Conservation (phyloP, 495 filamentous ascomycete species). For the Penicillium chermesinum region DNA sequence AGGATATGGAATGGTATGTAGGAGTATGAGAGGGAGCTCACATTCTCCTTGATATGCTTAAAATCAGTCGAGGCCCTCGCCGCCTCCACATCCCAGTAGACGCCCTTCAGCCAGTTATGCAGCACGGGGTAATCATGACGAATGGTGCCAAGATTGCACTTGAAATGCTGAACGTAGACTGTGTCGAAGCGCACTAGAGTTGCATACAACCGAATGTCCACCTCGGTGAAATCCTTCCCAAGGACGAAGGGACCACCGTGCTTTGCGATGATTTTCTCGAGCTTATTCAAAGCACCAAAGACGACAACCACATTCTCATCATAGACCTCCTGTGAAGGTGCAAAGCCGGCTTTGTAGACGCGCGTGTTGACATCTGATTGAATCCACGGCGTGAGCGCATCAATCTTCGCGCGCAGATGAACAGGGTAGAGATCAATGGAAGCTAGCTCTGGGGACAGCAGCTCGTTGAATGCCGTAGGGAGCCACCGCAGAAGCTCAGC, state of each 20-base stretch:
- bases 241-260: constrained; percentile 46
- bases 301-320: constrained; percentile 39
- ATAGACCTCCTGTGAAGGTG: constrained; percentile 42
- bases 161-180: constrained; percentile 55
- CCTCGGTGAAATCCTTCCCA: constrained; percentile 42
- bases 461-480: constrained; percentile 41
- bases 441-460: constrained; percentile 26
- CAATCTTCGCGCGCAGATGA: constrained; percentile 37
- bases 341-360: constrained; percentile 55
- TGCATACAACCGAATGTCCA: constrained; percentile 47
- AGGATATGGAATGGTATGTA: not conserved
- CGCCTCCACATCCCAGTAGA: constrained; percentile 47
- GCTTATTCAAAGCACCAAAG: constrained; percentile 48
- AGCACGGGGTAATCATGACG: constrained; percentile 49
- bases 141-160: constrained; percentile 51
- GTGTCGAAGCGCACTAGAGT: constrained; percentile 48
- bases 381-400: constrained; percentile 41
- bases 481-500: constrained; percentile 49
- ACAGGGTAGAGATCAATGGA: constrained; percentile 43
- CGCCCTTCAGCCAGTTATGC: constrained; percentile 46
- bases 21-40: constrained; percentile 15
- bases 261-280: constrained; percentile 40
- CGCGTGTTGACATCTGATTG: constrained; percentile 43
- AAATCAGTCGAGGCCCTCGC: constrained; percentile 53
- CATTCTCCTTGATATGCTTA: constrained; percentile 56